A percentile compares a stretch with the other conserved stretches of the same genome.
Evolutionary conservation across 257 asterid genomes (phyloP).

Genomic region (Plantago elongata): DNA sequence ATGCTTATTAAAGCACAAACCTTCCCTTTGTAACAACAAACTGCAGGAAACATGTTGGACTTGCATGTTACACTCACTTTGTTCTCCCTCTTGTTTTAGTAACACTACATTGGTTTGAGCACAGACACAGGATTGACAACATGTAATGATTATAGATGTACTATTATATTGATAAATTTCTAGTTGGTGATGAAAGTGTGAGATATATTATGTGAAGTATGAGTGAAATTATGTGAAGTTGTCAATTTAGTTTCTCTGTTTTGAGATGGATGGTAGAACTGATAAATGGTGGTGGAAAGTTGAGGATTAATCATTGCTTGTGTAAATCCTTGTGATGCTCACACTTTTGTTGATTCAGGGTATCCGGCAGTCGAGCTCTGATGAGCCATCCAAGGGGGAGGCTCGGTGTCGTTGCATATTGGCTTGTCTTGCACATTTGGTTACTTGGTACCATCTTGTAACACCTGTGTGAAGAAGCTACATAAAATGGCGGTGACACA

Average conservation of each 20-base stretch:
- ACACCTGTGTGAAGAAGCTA: constrained; percentile 20
- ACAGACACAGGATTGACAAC: too few species aligned
- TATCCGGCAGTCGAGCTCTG: constrained; percentile 72
- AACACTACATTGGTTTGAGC: too few species aligned
- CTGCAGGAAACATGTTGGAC: background rate
- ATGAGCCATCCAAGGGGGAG: constrained; percentile 94
- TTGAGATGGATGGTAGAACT: too few species aligned
- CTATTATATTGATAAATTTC: too few species aligned
- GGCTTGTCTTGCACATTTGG: constrained; percentile 79
- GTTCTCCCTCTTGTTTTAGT: too few species aligned
- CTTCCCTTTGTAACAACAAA: background rate
- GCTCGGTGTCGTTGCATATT: constrained; percentile 71
- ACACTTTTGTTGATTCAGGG: constrained; percentile 52
- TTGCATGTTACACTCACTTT: background rate
- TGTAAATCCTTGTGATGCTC: constrained; percentile 15
- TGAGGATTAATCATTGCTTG: background rate
- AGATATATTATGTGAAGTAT: too few species aligned
- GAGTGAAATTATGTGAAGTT: too few species aligned
- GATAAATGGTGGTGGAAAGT: too few species aligned
- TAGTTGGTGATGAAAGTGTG: too few species aligned
- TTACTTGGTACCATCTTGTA: constrained; percentile 71
- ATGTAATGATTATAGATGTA: too few species aligned
- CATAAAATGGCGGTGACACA: constrained; percentile 7
- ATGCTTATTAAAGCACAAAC: too few species aligned
- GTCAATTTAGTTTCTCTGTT: background rate